Base-by-base conservation (phyloP, 176 grass and related monocot genomes). In the Chloris gayana region DNA sequence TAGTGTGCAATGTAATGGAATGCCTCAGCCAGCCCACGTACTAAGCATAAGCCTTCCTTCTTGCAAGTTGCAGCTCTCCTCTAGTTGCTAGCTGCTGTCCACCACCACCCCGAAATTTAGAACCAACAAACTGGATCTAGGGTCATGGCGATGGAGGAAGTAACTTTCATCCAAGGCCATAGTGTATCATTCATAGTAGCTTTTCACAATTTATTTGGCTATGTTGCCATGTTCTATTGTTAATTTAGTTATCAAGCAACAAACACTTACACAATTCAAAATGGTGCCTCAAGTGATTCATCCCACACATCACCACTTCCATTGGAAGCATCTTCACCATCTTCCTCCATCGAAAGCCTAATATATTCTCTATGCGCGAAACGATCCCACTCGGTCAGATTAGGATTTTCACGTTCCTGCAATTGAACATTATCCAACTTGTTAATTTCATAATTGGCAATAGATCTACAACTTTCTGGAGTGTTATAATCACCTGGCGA, bases 261-360 rank as follows among this genome's bases (percentile, higher is more conserved):
- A 26, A 84, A 60, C 24, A 86, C 89, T 91, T 44, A 94, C 91
- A n/a, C 59, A 45, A 82, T 86, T 99, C 86, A 99, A 73, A 99
- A 93, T 58, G 97, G 97, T 78, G 97, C 91, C 69, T 96, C 90
- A 54, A 99, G 93, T 70, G 93, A 99, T 85, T 99, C 93, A 65
- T 99, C 97, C 97, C 97, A 99, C 62, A 99, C 93, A 91, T 99
- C 97, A 57, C 97, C 96, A 65, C 96, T 98, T 85, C 96, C 96
- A 74, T 98, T 98, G 72, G 96, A 98, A 83, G 90, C 96, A 93
- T 98, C 96, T 88, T 98, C 96, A 70, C 92, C 92, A 73, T 98
- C 96, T 89, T 98, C 96, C 78, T 98, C 96, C 96, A 98, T 98
- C 27, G 96, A 98, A 57, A 98, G 72, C 56, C 96, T 98, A 73